Conservation (phyloP, 1,284 basidiomycete genomes). For the Marasmius sp. region DNA sequence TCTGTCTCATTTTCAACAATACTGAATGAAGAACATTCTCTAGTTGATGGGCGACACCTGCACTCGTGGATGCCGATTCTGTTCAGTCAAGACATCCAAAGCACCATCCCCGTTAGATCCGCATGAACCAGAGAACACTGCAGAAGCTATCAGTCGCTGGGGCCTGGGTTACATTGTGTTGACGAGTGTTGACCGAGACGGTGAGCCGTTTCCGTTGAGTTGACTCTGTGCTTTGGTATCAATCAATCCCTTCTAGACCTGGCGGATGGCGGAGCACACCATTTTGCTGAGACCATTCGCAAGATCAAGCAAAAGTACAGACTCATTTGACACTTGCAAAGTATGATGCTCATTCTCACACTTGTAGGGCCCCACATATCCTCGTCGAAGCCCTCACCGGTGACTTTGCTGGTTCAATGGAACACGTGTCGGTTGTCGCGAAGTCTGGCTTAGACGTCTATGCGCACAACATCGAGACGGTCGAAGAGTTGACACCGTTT, state of each 20-base stretch:
- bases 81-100: slow-evolving; percentile 93
- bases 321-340: slow-evolving; percentile 2
- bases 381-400: slow-evolving; percentile 97
- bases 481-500: slow-evolving; percentile 89
- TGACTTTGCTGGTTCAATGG: slow-evolving; percentile 84
- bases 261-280: slow-evolving; percentile 87
- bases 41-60: slow-evolving; percentile 99
- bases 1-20: not conserved
- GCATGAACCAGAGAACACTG: slow-evolving; percentile 97
- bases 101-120: slow-evolving; percentile 90
- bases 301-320: slow-evolving; percentile 93
- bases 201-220: slow-evolving; percentile 40
- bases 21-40: not conserved
- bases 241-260: slow-evolving; percentile 59
- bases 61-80: slow-evolving; percentile 97
- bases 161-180: slow-evolving; percentile 98
- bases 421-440: slow-evolving; percentile 82
- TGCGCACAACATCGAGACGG: slow-evolving; percentile 97
- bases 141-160: slow-evolving; percentile 98
- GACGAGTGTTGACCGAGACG: slow-evolving; percentile 96
- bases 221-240: slow-evolving; percentile 1
- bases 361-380: slow-evolving; percentile 83
- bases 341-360: not conserved
- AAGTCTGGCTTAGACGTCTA: slow-evolving; percentile 95
- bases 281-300: slow-evolving; percentile 93